A percentile compares a stretch with the other conserved stretches of the same genome.
phyloP scores from a whole-genome alignment of 2,329 filamentous ascomycete genomes.

The Volutella citrinella region DNA sequence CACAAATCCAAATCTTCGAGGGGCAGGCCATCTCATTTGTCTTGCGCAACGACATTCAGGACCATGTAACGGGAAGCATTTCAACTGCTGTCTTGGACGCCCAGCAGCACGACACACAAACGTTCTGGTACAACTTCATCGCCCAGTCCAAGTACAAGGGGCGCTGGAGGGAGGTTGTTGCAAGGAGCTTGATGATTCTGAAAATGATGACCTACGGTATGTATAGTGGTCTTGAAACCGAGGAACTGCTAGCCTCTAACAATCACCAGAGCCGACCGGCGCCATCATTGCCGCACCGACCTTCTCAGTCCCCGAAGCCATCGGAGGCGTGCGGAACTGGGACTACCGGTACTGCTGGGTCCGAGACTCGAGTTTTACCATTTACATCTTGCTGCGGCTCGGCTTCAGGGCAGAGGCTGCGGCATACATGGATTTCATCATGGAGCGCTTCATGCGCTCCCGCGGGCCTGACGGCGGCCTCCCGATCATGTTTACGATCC shows the following conservation, averaged over 20 bases:
- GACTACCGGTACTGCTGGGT: slow-evolving; percentile 79
- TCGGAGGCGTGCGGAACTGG: slow-evolving; percentile 66
- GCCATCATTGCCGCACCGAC: slow-evolving; percentile 75
- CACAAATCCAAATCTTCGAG: slow-evolving; percentile 57
- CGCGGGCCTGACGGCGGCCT: slow-evolving; percentile 59
- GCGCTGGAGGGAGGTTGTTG: slow-evolving; percentile 69
- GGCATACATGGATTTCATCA: slow-evolving; percentile 77
- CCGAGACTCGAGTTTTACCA: slow-evolving; percentile 72
- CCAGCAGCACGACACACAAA: slow-evolving; percentile 67
- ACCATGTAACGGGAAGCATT: slow-evolving; percentile 57
- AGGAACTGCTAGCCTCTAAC: too few relatives aligned
- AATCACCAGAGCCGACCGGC: slow-evolving; percentile 61
- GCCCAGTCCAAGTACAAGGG: slow-evolving; percentile 68
- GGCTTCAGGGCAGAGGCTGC: slow-evolving; percentile 75
- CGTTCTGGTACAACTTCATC: slow-evolving; percentile 74
- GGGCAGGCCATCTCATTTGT: slow-evolving; percentile 69
- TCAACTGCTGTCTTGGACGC: slow-evolving; percentile 55
- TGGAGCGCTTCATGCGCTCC: slow-evolving; percentile 63
- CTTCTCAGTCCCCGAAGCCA: slow-evolving; percentile 72
- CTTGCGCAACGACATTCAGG: slow-evolving; percentile 58
- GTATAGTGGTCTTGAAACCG: too few relatives aligned
- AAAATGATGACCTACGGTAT: slow-evolving; percentile 68
- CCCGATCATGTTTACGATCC: slow-evolving; percentile 80
- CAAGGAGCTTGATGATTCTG: slow-evolving; percentile 68
- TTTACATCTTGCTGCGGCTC: slow-evolving; percentile 73